These are phyloP conservation scores for Syncephalastrum sp. DNA, from an alignment of 371 early-diverging fungal species.

Conservation along the genomic window DNA sequence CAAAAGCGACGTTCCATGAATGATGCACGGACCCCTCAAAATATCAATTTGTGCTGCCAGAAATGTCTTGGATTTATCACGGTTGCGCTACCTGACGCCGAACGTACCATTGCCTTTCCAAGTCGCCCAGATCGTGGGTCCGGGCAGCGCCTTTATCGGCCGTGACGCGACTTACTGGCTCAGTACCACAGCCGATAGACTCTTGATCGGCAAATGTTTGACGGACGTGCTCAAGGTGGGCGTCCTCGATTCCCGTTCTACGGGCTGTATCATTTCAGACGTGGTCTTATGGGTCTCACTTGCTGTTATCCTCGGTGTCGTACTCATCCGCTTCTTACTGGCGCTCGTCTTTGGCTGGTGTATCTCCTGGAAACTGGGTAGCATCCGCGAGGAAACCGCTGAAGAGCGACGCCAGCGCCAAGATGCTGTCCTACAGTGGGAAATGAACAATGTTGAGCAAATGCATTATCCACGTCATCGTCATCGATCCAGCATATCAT, in stretches of 20 bases:
- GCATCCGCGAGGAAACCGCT: slow-evolving; percentile 66
- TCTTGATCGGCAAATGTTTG: slow-evolving; percentile 63
- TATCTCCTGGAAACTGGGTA: slow-evolving; percentile 71
- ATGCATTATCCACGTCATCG: slow-evolving; percentile 48
- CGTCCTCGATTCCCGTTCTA: slow-evolving; percentile 68
- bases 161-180: slow-evolving; percentile 65
- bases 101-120: slow-evolving; percentile 43
- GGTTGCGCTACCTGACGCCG: slow-evolving; percentile 42
- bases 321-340: slow-evolving; percentile 79
- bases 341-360: slow-evolving; percentile 85
- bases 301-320: slow-evolving; percentile 76
- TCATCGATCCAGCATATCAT: slow-evolving; percentile 24
- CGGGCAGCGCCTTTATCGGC: slow-evolving; percentile 54
- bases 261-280: slow-evolving; percentile 80
- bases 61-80: slow-evolving; percentile 54
- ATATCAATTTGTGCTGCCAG: slow-evolving; percentile 7
- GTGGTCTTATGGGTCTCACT: slow-evolving; percentile 76
- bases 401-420: slow-evolving; percentile 53
- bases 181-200: slow-evolving; percentile 51
- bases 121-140: slow-evolving; percentile 45
- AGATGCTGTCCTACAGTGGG: slow-evolving; percentile 63
- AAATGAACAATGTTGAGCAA: slow-evolving; percentile 64
- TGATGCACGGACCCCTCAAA: not conserved
- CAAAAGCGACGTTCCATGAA: not conserved
- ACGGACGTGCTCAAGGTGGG: slow-evolving; percentile 74